These are phyloP conservation scores for Byssothecium circinans DNA, from an alignment of 2,329 filamentous ascomycete species.

Conservation along the genomic window DNA sequence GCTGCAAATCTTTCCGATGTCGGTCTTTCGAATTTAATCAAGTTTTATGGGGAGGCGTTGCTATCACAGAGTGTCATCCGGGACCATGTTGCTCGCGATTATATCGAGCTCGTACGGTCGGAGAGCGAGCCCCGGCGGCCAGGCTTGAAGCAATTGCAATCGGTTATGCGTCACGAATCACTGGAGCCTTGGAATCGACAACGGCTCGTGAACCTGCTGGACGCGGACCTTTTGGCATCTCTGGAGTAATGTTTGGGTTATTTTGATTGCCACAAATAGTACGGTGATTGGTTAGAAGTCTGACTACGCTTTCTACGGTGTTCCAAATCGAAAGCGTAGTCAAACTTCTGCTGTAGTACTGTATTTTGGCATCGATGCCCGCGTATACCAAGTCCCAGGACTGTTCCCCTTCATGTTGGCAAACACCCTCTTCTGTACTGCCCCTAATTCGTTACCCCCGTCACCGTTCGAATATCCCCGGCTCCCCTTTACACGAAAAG, in stretches of 20 bases:
- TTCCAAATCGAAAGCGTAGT: too few species aligned
- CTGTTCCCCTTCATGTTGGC: too few species aligned
- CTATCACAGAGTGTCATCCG: constrained; percentile 55
- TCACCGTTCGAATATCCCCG: not conserved
- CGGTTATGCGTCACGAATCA: constrained; percentile 57
- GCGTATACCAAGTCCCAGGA: too few species aligned
- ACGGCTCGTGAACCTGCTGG: constrained; percentile 57
- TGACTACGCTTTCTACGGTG: too few species aligned
- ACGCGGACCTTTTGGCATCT: constrained; percentile 54
- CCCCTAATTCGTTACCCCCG: too few species aligned
- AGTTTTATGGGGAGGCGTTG: constrained; percentile 65
- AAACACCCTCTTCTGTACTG: too few species aligned
- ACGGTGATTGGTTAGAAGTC: too few species aligned
- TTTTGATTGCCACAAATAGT: not conserved
- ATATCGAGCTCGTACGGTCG: constrained; percentile 56
- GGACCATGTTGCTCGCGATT: constrained; percentile 57
- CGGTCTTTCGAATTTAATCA: constrained; percentile 65
- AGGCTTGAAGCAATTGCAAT: constrained; percentile 55
- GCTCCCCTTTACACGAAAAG: constrained; percentile 31
- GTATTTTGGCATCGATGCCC: not conserved
- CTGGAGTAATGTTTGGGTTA: constrained; percentile 47
- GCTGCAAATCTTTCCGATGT: constrained; percentile 53
- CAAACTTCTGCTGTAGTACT: too few species aligned
- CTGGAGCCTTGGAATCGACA: constrained; percentile 60
- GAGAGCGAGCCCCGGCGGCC: constrained; percentile 49